Percentiles rank a stretch among this genome's conserved stretches.
Evolutionary conservation across 805 yeast species (phyloP).

Genomic region (Kazachstania psychrophila): DNA sequence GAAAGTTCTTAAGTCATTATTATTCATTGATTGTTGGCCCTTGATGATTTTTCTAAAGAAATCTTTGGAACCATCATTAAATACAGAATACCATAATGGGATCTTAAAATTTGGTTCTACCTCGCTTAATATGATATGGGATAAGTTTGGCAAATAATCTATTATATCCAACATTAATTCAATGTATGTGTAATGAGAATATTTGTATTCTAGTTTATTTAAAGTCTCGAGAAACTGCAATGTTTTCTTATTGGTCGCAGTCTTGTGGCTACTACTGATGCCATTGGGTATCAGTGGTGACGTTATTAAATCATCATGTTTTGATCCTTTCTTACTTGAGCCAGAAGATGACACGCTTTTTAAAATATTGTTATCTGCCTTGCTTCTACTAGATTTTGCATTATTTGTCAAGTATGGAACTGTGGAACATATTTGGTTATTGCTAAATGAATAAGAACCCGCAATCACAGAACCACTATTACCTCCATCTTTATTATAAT

Average conservation of each 20-base stretch:
- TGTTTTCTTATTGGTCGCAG: neutral
- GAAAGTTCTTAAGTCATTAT: slow-evolving; percentile 25
- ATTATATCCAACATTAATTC: slow-evolving; percentile 35
- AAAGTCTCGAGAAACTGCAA: slow-evolving; percentile 3
- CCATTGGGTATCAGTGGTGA: neutral
- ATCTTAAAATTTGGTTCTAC: slow-evolving; percentile 47
- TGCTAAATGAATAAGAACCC: slow-evolving; percentile 20
- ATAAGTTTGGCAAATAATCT: slow-evolving; percentile 39
- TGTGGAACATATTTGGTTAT: slow-evolving; percentile 2
- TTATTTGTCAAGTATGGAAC: neutral
- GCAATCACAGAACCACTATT: slow-evolving; percentile 15
- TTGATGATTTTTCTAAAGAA: slow-evolving; percentile 27
- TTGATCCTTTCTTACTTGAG: neutral
- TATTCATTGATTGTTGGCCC: slow-evolving; percentile 27
- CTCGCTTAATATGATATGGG: slow-evolving; percentile 34
- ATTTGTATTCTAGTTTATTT: slow-evolving; percentile 17
- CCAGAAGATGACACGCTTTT: neutral
- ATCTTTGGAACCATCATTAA: slow-evolving; percentile 28
- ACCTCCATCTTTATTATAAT: slow-evolving; percentile 12
- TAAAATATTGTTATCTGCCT: neutral
- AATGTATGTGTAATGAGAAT: slow-evolving; percentile 28
- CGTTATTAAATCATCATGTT: no score
- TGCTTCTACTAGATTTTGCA: neutral
- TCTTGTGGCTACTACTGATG: no score
- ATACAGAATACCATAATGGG: slow-evolving; percentile 35